A percentile compares a stretch with the other conserved stretches of the same genome.
Evolutionary conservation across 2,329 filamentous ascomycete genomes (phyloP).

Genomic region (Proliferodiscus dingleyae): DNA sequence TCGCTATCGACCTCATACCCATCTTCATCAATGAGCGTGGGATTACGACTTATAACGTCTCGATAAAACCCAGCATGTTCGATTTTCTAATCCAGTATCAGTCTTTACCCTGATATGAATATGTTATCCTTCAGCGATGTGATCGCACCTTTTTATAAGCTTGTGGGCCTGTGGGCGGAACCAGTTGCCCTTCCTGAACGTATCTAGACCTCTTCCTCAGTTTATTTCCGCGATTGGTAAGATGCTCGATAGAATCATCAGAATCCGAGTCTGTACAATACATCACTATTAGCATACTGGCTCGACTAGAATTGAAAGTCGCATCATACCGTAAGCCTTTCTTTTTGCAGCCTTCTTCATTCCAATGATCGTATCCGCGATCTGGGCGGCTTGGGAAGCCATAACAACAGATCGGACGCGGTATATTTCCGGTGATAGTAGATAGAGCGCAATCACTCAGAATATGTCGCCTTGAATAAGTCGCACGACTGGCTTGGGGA

Average conservation of each 20-base stretch:
- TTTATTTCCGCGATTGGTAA: constrained; percentile 73
- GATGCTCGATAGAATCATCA: constrained; percentile 64
- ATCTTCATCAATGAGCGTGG: constrained; percentile 68
- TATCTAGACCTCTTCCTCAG: constrained; percentile 71
- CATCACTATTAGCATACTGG: constrained; percentile 19
- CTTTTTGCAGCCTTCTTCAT: constrained; percentile 66
- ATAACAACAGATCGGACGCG: constrained; percentile 29
- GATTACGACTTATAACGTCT: constrained; percentile 70
- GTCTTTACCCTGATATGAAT: constrained; percentile 3
- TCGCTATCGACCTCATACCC: constrained; percentile 72
- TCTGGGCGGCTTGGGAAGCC: constrained; percentile 55
- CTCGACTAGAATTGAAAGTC: constrained; percentile 18
- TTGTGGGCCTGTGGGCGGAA: constrained; percentile 59
- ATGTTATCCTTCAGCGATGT: too few species aligned
- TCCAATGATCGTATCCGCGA: constrained; percentile 61
- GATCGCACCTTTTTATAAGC: constrained; percentile 69
- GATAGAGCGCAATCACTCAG: background rate
- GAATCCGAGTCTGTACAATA: constrained; percentile 64
- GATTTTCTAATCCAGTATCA: constrained; percentile 49
- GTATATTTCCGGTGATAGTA: background rate
- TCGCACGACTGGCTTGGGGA: background rate
- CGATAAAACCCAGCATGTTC: constrained; percentile 70
- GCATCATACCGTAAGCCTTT: constrained; percentile 53
- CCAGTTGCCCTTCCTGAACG: constrained; percentile 64
- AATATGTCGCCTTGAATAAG: background rate